These are phyloP conservation scores for Friedmanniomyces simplex DNA, from an alignment of 495 filamentous ascomycete genomes.

Conservation along the genomic window DNA sequence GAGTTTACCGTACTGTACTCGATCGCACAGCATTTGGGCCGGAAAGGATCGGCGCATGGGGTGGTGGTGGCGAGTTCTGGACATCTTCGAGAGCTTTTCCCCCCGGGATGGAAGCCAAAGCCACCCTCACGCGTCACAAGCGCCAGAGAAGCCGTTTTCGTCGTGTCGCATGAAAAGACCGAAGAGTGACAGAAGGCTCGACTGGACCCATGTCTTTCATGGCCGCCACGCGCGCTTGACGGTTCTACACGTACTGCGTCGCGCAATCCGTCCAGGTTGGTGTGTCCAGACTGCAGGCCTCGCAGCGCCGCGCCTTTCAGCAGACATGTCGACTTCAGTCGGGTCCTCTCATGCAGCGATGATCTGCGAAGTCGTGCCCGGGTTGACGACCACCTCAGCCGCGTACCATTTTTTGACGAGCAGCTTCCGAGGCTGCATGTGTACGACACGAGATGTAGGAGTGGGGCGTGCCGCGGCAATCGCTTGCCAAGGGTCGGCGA, in stretches of 20 bases:
- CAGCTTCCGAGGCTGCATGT: too few relatives aligned
- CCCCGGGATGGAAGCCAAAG: neutral
- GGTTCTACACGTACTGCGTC: neutral
- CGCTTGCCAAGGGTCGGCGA: too few relatives aligned
- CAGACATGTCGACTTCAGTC: too few relatives aligned
- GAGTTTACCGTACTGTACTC: neutral
- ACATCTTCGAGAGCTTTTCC: neutral
- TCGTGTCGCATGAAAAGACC: neutral
- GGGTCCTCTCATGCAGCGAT: too few relatives aligned
- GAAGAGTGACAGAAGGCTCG: neutral
- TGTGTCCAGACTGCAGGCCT: too few relatives aligned
- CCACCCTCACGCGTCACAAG: neutral
- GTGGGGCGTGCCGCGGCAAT: too few relatives aligned
- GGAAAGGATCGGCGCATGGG: neutral
- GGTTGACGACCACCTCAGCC: too few relatives aligned
- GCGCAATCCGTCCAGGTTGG: neutral
- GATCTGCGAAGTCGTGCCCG: too few relatives aligned
- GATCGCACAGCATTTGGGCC: neutral
- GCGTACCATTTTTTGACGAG: too few relatives aligned
- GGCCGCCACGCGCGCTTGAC: neutral
- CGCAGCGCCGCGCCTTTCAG: too few relatives aligned
- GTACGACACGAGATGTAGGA: too few relatives aligned
- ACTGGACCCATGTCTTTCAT: neutral
- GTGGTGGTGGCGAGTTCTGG: too few relatives aligned
- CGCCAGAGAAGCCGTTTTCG: neutral